A percentile compares a stretch with the other conserved stretches of the same genome.
Conservation (phyloP, 176 grass and related monocot genomes). For the Zea mays region DNA sequence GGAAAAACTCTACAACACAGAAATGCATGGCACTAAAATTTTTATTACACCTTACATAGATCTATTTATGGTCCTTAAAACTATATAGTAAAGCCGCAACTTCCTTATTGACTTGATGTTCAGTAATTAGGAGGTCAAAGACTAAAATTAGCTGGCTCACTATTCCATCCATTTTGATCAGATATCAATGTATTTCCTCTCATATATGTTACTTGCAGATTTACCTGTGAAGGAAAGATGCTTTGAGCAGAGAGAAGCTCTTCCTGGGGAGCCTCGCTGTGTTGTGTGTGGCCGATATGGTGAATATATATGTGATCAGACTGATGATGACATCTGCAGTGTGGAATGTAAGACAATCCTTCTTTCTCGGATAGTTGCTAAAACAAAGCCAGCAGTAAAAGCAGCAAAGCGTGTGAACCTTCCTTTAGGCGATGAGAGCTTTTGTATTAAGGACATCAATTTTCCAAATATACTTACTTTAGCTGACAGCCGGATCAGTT, state of each 20-base stretch:
- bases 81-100: not conserved
- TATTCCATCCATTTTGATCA: not conserved
- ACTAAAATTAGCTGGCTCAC: not conserved
- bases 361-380: constrained; percentile 49
- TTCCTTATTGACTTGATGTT: constrained; percentile 24
- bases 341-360: constrained; percentile 76
- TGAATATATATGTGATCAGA: constrained; percentile 86
- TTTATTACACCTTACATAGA: not conserved
- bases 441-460: constrained; percentile 63
- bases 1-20: not conserved
- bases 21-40: not conserved
- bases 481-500: constrained; percentile 45
- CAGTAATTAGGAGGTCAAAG: not conserved
- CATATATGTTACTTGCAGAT: constrained; percentile 53
- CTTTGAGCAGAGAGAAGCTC: constrained; percentile 81
- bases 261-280: constrained; percentile 73
- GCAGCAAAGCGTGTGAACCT: constrained; percentile 51
- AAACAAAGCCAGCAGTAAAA: constrained; percentile 39
- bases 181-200: constrained; percentile 18
- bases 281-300: constrained; percentile 76
- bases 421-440: constrained; percentile 65
- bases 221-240: constrained; percentile 63
- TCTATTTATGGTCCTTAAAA: constrained; percentile 12
- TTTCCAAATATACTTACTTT: constrained; percentile 42
- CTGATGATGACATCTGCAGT: constrained; percentile 84